Conservation (phyloP, 768 basidiomycete species). For the Suillus luteus region DNA sequence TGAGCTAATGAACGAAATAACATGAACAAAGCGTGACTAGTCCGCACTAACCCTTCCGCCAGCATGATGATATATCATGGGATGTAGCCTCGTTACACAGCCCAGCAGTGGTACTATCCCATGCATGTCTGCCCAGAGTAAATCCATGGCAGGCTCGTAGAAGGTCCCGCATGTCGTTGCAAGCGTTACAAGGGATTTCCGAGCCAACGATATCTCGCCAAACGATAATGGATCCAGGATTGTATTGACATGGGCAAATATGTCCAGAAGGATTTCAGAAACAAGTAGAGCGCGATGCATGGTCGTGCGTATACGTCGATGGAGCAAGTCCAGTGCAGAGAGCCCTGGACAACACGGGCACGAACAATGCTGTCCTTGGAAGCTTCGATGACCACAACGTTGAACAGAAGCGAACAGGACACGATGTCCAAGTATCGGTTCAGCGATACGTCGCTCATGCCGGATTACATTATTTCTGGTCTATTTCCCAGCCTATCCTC, state of each 20-base stretch:
- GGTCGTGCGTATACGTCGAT: not conserved
- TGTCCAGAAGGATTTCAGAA: conserved; percentile 2
- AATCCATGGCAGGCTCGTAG: conserved; percentile 1
- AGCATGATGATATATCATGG: conserved; percentile 3
- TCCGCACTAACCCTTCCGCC: not conserved
- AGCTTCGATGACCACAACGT: not conserved
- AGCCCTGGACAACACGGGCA: not conserved
- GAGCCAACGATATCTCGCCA: not conserved
- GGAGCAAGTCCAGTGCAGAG: not conserved
- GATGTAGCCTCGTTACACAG: conserved; percentile 5
- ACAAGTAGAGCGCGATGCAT: not conserved
- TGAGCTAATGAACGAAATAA: not conserved
- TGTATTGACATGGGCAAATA: conserved; percentile 4
- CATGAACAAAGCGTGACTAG: not conserved
- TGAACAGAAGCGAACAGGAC: conserved; percentile 2
- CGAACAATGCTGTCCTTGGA: not conserved
- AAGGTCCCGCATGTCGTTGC: conserved; percentile 1
- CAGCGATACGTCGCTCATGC: not conserved
- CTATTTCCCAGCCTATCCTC: conserved; percentile 3
- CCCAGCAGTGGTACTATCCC: not conserved
- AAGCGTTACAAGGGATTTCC: conserved; percentile 3
- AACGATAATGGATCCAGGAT: not conserved
- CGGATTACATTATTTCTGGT: not conserved
- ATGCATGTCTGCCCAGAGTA: not conserved
- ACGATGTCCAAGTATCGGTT: not conserved